Evolutionary conservation across 441 rosid genomes (phyloP).

Genomic region (Rhodomyrtus psidioides): DNA sequence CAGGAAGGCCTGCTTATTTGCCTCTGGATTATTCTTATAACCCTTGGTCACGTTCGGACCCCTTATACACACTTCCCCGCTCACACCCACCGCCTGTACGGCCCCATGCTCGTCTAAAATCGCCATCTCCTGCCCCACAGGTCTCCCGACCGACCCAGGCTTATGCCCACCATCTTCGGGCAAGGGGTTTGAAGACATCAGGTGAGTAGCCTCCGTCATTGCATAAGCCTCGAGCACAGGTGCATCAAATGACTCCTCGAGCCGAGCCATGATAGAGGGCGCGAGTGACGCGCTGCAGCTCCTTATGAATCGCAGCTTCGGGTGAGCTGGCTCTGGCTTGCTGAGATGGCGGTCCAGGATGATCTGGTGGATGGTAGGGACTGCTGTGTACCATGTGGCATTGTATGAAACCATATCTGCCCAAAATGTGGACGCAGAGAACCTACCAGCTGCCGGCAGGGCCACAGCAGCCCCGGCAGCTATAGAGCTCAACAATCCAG

Average conservation of each 20-base stretch:
- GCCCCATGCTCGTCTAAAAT: conserved; percentile 64
- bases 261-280: conserved; percentile 57
- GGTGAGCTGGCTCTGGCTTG: conserved; percentile 50
- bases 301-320: conserved; percentile 70
- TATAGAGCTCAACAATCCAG: conserved; percentile 70
- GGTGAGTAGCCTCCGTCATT: conserved; percentile 80
- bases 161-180: conserved; percentile 73
- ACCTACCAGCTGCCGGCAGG: conserved; percentile 72
- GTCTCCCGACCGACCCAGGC: conserved; percentile 79
- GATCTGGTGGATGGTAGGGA: conserved; percentile 88
- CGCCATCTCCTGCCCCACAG: conserved; percentile 80
- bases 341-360: conserved; percentile 57
- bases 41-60: conserved; percentile 82
- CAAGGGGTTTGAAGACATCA: conserved; percentile 76
- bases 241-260: conserved; percentile 69
- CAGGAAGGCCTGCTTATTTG: conserved; percentile 60
- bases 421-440: conserved; percentile 86
- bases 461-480: conserved; percentile 68
- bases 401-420: conserved; percentile 48
- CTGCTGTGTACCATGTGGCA: conserved; percentile 94
- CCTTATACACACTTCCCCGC: conserved; percentile 75
- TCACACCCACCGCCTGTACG: conserved; percentile 27
- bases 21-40: conserved; percentile 78
- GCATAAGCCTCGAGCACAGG: conserved; percentile 92
- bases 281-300: conserved; percentile 90